These are phyloP conservation scores for Kwoniella botswanensis DNA, from an alignment of 768 basidiomycete species.

Conservation along the genomic window DNA sequence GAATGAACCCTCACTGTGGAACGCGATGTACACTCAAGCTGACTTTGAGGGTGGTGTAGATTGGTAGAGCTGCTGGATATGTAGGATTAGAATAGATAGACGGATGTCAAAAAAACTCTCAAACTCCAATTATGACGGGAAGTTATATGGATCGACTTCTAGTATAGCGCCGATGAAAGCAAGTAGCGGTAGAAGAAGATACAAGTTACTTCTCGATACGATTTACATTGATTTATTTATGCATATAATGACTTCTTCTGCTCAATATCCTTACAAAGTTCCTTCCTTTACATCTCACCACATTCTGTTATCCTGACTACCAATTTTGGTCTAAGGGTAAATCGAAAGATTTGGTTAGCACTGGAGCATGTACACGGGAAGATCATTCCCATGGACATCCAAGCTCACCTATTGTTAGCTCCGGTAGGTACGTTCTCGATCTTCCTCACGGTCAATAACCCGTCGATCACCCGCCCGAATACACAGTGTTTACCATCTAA, in stretches of 20 bases:
- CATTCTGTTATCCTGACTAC: slow-evolving; percentile 54
- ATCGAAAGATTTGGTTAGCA: not conserved
- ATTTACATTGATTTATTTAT: not conserved
- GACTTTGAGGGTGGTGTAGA: slow-evolving; percentile 17
- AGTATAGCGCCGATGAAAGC: too few species aligned
- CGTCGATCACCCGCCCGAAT: slow-evolving; percentile 63
- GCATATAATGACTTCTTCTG: not conserved
- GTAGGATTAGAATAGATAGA: slow-evolving; percentile 35
- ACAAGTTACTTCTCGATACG: too few species aligned
- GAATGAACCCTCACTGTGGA: not conserved
- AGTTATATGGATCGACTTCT: too few species aligned
- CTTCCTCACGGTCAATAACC: slow-evolving; percentile 92
- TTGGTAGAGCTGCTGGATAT: slow-evolving; percentile 50
- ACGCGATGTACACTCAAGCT: not conserved
- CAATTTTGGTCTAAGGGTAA: slow-evolving; percentile 38
- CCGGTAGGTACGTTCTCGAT: slow-evolving; percentile 91
- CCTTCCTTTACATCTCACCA: slow-evolving; percentile 52
- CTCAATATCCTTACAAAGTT: not conserved
- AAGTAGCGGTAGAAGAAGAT: too few species aligned
- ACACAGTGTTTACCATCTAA: slow-evolving; percentile 69
- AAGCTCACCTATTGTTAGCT: slow-evolving; percentile 47
- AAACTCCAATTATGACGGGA: too few species aligned
- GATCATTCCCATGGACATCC: not conserved
- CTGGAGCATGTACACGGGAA: too few species aligned
- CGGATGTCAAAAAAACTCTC: not conserved